Evolutionary conservation across 306 rosid genomes (phyloP).

Genomic region (Begonia masoniana): DNA sequence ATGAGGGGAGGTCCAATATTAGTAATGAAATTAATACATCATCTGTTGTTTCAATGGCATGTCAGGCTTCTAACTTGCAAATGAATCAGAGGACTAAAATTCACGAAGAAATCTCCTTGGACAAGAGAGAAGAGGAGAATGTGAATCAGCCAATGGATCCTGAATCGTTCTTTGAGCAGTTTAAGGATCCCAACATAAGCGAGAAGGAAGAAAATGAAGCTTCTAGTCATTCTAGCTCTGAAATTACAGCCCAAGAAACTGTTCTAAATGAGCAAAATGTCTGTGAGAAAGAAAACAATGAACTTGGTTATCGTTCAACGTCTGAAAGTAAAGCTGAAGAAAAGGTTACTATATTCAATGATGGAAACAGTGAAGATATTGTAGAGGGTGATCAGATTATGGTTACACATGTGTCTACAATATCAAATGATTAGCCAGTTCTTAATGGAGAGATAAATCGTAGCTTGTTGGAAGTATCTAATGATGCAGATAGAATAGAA

Average conservation of each 20-base stretch:
- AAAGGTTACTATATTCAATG: constrained; percentile 10
- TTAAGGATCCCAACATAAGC: constrained; percentile 22
- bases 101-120: constrained; percentile 16
- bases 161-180: constrained; percentile 20
- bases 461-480: too few relatives aligned
- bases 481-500: too few relatives aligned
- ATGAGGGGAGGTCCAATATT: neutral
- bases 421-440: too few relatives aligned
- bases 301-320: constrained; percentile 4
- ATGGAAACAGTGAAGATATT: constrained; percentile 5
- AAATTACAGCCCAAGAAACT: constrained; percentile 7
- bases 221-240: constrained; percentile 37
- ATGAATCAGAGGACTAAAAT: neutral
- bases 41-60: constrained; percentile 5
- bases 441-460: too few relatives aligned
- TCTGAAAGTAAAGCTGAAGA: constrained; percentile 1
- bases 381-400: too few relatives aligned
- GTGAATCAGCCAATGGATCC: constrained; percentile 15
- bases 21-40: constrained; percentile 5
- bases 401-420: too few relatives aligned
- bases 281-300: constrained; percentile 6
- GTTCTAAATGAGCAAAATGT: constrained; percentile 2
- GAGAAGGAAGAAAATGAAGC: constrained; percentile 40
- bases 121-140: constrained; percentile 21
- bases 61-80: constrained; percentile 9